Conservation (phyloP, 2,329 filamentous ascomycete species). For the Triangularia verruculosa region DNA sequence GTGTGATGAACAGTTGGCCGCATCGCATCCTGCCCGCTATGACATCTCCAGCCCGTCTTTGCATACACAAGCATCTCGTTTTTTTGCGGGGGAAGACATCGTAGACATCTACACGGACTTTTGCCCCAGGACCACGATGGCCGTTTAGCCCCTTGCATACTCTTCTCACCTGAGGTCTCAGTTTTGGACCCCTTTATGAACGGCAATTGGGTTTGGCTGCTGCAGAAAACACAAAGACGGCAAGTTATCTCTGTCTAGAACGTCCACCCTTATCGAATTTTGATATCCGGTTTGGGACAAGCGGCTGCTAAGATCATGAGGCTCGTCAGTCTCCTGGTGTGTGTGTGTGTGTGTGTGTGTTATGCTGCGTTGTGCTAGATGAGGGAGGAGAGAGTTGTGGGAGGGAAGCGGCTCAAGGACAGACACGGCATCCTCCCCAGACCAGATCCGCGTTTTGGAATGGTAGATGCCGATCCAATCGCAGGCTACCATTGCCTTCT, state of each 20-base stretch:
- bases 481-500: neutral
- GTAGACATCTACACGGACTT: constrained; percentile 11
- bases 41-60: constrained; percentile 13
- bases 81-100: constrained; percentile 15
- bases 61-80: neutral
- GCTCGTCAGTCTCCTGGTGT: constrained; percentile 7
- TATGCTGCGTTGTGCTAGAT: too few relatives aligned
- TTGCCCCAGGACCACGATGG: constrained; percentile 12
- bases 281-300: constrained; percentile 23
- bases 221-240: neutral
- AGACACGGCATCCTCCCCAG: constrained; percentile 24
- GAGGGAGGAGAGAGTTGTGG: neutral
- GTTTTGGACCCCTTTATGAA: neutral
- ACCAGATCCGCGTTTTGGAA: constrained; percentile 28
- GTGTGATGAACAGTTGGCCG: constrained; percentile 13
- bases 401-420: neutral
- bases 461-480: constrained; percentile 22
- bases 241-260: neutral
- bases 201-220: neutral
- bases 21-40: constrained; percentile 22
- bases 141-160: constrained; percentile 8
- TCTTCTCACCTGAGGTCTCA: neutral
- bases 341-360: neutral
- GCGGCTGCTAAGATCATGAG: constrained; percentile 29
- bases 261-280: constrained; percentile 7